These are phyloP conservation scores for Arthrinium phaeospermum DNA, from an alignment of 2,329 filamentous ascomycete genomes.

Conservation along the genomic window DNA sequence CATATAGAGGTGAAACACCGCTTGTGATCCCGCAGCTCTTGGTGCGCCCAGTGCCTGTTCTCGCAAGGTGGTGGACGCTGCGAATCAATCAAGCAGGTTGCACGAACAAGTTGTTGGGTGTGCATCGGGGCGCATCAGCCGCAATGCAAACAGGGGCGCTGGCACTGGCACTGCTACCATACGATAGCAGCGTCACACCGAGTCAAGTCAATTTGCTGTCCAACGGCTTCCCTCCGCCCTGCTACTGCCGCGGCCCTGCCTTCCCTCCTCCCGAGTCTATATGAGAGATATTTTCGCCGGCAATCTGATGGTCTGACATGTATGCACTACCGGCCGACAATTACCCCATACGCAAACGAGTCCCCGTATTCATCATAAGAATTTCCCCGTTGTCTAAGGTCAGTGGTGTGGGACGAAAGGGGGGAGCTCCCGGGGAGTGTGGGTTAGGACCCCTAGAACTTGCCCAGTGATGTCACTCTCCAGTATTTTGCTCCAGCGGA, in stretches of 20 bases:
- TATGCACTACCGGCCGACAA: too few relatives aligned
- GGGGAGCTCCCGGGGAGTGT: not conserved
- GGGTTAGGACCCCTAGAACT: conserved; percentile 4
- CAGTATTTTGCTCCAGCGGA: not conserved
- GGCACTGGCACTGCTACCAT: not conserved
- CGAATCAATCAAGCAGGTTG: not conserved
- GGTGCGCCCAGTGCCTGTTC: not conserved
- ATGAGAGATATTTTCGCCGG: not conserved
- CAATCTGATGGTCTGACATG: not conserved
- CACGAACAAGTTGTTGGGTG: not conserved
- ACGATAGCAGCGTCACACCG: not conserved
- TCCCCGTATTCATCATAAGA: not conserved
- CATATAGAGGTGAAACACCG: not conserved
- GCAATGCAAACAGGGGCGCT: not conserved
- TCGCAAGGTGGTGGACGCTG: too few relatives aligned
- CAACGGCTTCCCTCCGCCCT: not conserved
- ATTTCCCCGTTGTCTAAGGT: not conserved
- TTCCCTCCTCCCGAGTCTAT: not conserved
- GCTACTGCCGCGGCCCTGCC: not conserved
- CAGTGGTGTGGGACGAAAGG: not conserved
- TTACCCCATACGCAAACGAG: not conserved
- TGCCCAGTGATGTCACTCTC: conserved; percentile 11
- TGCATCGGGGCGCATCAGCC: not conserved
- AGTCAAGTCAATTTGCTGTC: not conserved
- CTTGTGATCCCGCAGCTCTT: not conserved